These are phyloP conservation scores for Hyaloperonospora brassicae DNA, from an alignment of 352 stramenopile genomes.

Conservation along the genomic window DNA sequence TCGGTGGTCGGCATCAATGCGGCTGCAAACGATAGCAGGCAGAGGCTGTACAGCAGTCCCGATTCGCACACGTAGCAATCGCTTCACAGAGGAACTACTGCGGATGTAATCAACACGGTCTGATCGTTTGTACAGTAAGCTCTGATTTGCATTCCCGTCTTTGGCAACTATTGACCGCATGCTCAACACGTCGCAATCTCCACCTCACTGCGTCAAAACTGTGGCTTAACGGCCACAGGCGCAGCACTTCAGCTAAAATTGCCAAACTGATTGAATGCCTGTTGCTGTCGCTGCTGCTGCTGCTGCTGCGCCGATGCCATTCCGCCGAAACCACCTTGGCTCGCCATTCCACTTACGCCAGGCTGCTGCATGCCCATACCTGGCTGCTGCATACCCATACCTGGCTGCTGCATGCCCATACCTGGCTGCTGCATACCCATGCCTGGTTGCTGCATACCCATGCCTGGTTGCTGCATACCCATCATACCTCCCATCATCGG, in stretches of 20 bases:
- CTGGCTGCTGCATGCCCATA: conserved; percentile 37
- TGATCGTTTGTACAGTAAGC: conserved; percentile 1
- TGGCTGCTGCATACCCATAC: conserved; percentile 33
- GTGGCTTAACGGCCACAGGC: conserved; percentile 6
- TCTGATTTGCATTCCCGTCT: conserved; percentile 11
- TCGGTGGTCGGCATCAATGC: too few relatives aligned
- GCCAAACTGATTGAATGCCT: conserved; percentile 55
- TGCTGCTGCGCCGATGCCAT: conserved; percentile 43
- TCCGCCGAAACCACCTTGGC: conserved; percentile 37
- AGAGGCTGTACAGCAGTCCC: background rate
- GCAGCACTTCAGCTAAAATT: conserved; percentile 25
- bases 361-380: conserved; percentile 33
- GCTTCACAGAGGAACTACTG: conserved; percentile 14
- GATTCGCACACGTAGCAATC: conserved; percentile 12
- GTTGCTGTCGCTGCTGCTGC: conserved; percentile 46
- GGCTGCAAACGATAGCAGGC: background rate
- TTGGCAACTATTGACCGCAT: conserved; percentile 21
- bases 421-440: conserved; percentile 32
- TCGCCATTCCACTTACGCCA: conserved; percentile 59
- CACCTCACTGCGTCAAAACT: conserved; percentile 9
- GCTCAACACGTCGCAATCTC: conserved; percentile 3
- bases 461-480: conserved; percentile 30
- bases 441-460: conserved; percentile 25
- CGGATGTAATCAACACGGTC: conserved; percentile 2
- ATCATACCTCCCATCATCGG: conserved; percentile 40